Base-by-base conservation (phyloP, 441 rosid species). In the Croton setiger region DNA sequence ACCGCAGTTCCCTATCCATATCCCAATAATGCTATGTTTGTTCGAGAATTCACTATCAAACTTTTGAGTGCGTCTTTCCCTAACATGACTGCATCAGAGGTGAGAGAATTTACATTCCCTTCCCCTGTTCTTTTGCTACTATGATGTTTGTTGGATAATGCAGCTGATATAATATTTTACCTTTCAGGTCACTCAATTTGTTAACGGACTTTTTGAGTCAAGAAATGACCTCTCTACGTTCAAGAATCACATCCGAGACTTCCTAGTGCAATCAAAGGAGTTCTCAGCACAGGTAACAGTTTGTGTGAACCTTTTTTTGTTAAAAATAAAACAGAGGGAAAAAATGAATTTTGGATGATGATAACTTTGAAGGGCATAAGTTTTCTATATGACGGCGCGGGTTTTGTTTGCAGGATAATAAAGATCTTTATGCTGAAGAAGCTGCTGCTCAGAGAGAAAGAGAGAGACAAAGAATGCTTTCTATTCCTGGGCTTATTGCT, bases 391-490 rank as follows among this genome's bases (percentile, higher is more conserved):
- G 53, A 58, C 35, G 44, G 44, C 20, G 37, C 54, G 56, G 51
- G 51, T 58, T 71, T 3, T 20, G 47, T 71, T 36, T 74, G 51
- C 89, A 96, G 99, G 98, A 96, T 77, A 96, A 96, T 78, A 96
- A 93, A 80, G 98, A 96, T 80, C 88, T 96, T 0, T 96, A 96
- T 55, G 97, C 97, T 1, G 99, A 96, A 75, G 99, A 96, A 76
- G 96, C 98, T 51, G 98, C 98, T 41, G 91, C 90, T 17, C 97
- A 91, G 82, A 82, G 88, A 68, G 98, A 91, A 60, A 84, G 85
- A 78, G 98, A 96, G 82, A 86, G 96, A 61, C 97, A 85, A 81
- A 81, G 96, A 74, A 96, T 96, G 99, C 91, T 93, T 72, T 84
- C 93, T 31, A 89, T 96, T 74, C 99, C 99, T 2, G 99, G 99